phyloP scores from a whole-genome alignment of 352 stramenopile species.

The Globisporangium okanoganense region DNA sequence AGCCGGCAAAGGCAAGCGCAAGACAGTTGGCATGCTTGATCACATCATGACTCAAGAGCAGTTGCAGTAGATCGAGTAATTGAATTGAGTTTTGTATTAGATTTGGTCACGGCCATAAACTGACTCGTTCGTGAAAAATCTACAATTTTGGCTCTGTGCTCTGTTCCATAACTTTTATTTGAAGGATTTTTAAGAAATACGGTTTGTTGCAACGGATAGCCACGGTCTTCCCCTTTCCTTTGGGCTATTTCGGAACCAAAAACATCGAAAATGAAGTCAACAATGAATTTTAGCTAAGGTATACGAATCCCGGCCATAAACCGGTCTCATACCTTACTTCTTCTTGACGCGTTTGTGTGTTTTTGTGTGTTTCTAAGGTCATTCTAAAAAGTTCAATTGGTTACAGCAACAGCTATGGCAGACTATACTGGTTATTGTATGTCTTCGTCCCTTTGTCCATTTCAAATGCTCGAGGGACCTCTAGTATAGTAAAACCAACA shows the following conservation, averaged over 20 bases:
- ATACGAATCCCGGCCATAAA: too few relatives aligned
- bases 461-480: too few relatives aligned
- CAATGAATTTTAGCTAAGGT: constrained; percentile 4
- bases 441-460: too few relatives aligned
- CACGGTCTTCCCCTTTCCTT: neutral
- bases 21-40: neutral
- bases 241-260: neutral
- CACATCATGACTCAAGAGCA: constrained; percentile 6
- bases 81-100: constrained; percentile 4
- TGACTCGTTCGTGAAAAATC: constrained; percentile 3
- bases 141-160: neutral
- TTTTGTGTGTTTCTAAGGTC: too few relatives aligned
- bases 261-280: constrained; percentile 4
- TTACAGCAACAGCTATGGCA: too few relatives aligned
- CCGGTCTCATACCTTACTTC: too few relatives aligned
- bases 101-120: constrained; percentile 3
- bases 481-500: too few relatives aligned
- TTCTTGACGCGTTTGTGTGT: too few relatives aligned
- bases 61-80: constrained; percentile 9
- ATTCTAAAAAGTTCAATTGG: too few relatives aligned
- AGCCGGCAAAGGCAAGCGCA: neutral
- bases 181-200: constrained; percentile 4
- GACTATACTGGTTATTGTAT: too few relatives aligned
- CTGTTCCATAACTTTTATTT: neutral
- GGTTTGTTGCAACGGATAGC: constrained; percentile 1